Base-by-base conservation (phyloP, 441 rosid species). In the Capsella rubella region DNA sequence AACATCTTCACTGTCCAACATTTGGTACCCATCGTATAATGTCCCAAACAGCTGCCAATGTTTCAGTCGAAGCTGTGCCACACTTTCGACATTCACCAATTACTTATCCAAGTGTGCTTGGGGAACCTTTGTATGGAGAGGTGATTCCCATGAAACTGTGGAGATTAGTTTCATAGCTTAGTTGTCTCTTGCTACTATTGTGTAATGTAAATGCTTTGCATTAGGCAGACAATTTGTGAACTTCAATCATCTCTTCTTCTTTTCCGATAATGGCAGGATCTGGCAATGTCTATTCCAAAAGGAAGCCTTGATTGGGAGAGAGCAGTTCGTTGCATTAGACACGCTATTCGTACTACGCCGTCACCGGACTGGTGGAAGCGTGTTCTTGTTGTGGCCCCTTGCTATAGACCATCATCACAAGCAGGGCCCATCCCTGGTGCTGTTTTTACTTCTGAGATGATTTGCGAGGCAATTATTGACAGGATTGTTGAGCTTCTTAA, bases 361-460 rank as follows among this genome's bases (percentile, higher is more conserved):
- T 95, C 98, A 11, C 98, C 99, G 60, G 99, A 93, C 53, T 93
- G 97, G 97, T 95, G 99, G 99, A 95, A 91, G 79, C 95, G 97
- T 71, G 97, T 95, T 64, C 97, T 95, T 76, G 89, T 93, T 77
- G 87, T 90, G 80, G 98, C 96, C 68, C 92, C 98, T 54, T 82
- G 84, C 80, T 89, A 95, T 77, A 87, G 97, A 79, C 82, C 83
- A 84, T 64, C 89, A 62, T 46, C 86, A 69, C 98, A 86, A 79
- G 35, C 77, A 28, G 84, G 79, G 40, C 92, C 90, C 69, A 95
- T 89, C 66, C 97, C 97, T 61, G 99, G 98, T 86, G 98, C 97
- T 72, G 99, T 95, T 70, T 87, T 95, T 78, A 89, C 94, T 71
- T 87, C 89, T 70, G 95, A 90, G 62, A 95, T 95, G 98, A 93